Conservation (phyloP, 2,329 filamentous ascomycete genomes). For the Camillea tinctor region DNA sequence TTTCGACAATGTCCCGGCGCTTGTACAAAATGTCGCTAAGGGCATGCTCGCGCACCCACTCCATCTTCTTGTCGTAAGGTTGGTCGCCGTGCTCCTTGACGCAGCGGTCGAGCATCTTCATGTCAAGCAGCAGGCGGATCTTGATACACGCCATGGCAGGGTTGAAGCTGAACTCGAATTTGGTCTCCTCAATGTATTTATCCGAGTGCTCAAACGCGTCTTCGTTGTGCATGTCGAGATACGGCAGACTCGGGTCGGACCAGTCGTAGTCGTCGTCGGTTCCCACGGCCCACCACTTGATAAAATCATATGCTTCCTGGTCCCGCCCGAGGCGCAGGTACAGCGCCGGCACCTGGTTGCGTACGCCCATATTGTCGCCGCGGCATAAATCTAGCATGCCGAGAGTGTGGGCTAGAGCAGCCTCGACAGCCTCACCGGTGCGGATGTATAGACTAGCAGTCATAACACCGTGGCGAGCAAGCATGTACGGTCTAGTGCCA, state of each 20-base stretch:
- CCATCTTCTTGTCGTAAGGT: conserved; percentile 19
- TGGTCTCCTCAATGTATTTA: background rate
- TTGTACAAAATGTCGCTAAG: conserved; percentile 16
- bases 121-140: conserved; percentile 16
- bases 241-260: conserved; percentile 41
- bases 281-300: conserved; percentile 18
- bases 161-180: conserved; percentile 5
- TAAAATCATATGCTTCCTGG: conserved; percentile 27
- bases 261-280: conserved; percentile 36
- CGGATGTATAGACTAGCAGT: conserved; percentile 14
- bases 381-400: conserved; percentile 18
- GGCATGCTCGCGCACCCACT: conserved; percentile 19
- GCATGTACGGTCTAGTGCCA: conserved; percentile 16
- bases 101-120: conserved; percentile 11
- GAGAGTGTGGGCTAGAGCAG: conserved; percentile 11
- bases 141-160: conserved; percentile 19
- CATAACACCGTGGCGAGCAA: conserved; percentile 8
- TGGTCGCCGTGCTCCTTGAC: conserved; percentile 7
- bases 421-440: conserved; percentile 17
- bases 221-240: conserved; percentile 61
- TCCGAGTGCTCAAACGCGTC: conserved; percentile 56
- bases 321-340: conserved; percentile 22
- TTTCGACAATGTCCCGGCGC: conserved; percentile 20
- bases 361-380: conserved; percentile 18
- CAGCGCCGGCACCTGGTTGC: conserved; percentile 17